Evolutionary conservation across 2,329 filamentous ascomycete genomes (phyloP).

Genomic region (Cladophialophora psammophila): DNA sequence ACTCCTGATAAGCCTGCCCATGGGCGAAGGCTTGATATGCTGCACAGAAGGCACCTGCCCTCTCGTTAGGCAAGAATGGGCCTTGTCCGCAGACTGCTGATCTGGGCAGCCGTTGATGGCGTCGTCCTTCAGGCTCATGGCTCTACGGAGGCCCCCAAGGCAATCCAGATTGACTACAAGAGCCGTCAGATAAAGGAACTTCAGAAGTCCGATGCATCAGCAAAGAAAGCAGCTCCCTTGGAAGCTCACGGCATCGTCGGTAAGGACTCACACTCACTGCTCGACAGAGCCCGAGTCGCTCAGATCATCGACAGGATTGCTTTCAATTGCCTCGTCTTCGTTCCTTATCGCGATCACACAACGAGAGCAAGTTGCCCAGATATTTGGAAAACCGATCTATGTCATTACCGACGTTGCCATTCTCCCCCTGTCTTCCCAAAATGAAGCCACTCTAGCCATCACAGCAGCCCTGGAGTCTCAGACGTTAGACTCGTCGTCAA

Average conservation of each 20-base stretch:
- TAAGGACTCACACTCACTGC: conserved; percentile 45
- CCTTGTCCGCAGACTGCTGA: conserved; percentile 78
- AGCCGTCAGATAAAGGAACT: conserved; percentile 59
- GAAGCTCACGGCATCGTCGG: conserved; percentile 65
- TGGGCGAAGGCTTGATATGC: not conserved
- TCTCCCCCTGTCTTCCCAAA: conserved; percentile 81
- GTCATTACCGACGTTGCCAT: conserved; percentile 86
- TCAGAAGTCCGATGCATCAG: conserved; percentile 44
- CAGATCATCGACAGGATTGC: conserved; percentile 68
- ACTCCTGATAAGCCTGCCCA: not conserved
- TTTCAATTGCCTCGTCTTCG: conserved; percentile 79
- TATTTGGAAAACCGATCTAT: conserved; percentile 83
- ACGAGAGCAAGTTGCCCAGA: conserved; percentile 86
- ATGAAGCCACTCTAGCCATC: conserved; percentile 77
- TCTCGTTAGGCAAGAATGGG: conserved; percentile 59
- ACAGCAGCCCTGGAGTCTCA: conserved; percentile 44
- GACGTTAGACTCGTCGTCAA: conserved; percentile 27
- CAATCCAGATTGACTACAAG: conserved; percentile 75
- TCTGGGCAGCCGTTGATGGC: conserved; percentile 83
- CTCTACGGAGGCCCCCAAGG: conserved; percentile 54
- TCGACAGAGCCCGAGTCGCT: conserved; percentile 6
- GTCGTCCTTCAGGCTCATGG: conserved; percentile 78
- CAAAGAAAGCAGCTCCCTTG: conserved; percentile 49
- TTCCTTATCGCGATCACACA: conserved; percentile 88
- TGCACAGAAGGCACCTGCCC: not conserved